Evolutionary conservation across 495 filamentous ascomycete species (phyloP), one percentile per base, ranked within the genome.

Genomic region (Aspergillus mulundensis): DNA sequence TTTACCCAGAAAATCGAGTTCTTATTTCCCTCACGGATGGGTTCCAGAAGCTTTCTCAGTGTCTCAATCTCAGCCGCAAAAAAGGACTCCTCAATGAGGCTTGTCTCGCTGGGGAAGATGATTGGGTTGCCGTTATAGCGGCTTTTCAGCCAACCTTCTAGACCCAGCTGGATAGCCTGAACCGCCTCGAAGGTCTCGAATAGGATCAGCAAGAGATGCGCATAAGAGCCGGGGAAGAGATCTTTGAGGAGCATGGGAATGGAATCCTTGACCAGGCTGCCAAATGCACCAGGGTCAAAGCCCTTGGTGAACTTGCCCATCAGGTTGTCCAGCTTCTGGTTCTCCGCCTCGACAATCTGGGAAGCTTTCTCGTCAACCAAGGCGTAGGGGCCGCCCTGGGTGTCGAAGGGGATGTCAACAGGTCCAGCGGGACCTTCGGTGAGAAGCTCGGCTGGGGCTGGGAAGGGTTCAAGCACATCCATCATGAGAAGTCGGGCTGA

Each of bases 151-250:
- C 59, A 63, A 4, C 30, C 23, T 48, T 59, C 56, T 48, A 68
- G 34, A 1, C 47, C 23, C 3, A 50, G 8, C 54, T 68, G 66
- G 20, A 54, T 43, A 5, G 20, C n/a, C 10, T 66, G 49, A 38
- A 68, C 34, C 3, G 43, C 16, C 2, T 45, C 46, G 36, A 23
- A 58, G 2, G 42, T 23, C 24, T 57, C 48, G 23, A 66, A 57
- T 19, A 67, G 38, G 8, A 67, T 41, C 5, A 66, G 11, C 16
- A 70, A 32, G 6, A 70, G 53, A 44, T 70, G 67, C 5, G 50
- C 51, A 36, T 63, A 67, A 5, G 62, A 62, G 18, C 67, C 65
- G 0, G 67, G 67, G 10, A 63, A 53, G 1, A 61, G 46, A 24
- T 51, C 30, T 1, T 48, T 21, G 2, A 30, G 15, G 18, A 70